Conservation (phyloP, 169 alveolate genomes). For the Eimeria acervulina region DNA sequence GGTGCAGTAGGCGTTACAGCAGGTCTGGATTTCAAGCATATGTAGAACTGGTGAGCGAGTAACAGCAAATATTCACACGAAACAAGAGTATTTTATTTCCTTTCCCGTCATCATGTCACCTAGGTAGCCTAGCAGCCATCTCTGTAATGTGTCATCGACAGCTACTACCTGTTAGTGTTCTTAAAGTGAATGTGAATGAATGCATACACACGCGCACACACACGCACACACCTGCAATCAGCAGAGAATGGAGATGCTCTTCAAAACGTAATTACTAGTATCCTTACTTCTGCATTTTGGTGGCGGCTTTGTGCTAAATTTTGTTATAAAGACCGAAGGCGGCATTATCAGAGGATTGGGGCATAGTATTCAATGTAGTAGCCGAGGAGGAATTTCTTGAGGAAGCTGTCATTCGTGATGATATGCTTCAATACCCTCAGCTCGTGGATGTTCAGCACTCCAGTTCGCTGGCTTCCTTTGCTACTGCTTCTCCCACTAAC, state of each 20-base stretch:
- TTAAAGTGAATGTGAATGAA: not conserved
- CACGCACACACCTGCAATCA: not conserved
- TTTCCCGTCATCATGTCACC: not conserved
- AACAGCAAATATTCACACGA: not conserved
- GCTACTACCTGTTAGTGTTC: too few relatives aligned
- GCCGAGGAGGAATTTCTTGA: not conserved
- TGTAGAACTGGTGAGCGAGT: not conserved
- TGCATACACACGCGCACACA: not conserved
- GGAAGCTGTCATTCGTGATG: not conserved
- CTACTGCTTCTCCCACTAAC: not conserved
- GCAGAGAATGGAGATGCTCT: not conserved
- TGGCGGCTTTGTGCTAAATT: not conserved
- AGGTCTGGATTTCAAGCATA: not conserved
- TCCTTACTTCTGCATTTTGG: not conserved
- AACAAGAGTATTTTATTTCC: not conserved
- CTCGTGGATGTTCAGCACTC: not conserved
- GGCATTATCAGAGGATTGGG: too few relatives aligned
- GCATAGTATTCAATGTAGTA: too few relatives aligned
- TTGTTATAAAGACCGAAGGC: not conserved
- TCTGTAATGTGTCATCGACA: not conserved
- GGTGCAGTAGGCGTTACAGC: too few relatives aligned
- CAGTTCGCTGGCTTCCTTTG: not conserved
- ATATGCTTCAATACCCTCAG: not conserved
- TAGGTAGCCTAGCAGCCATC: not conserved
- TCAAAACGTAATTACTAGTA: not conserved